Percentiles rank a stretch among this genome's conserved stretches.
Evolutionary conservation across 129 eudicot species (phyloP).

Genomic region (Flaveria trinervia): DNA sequence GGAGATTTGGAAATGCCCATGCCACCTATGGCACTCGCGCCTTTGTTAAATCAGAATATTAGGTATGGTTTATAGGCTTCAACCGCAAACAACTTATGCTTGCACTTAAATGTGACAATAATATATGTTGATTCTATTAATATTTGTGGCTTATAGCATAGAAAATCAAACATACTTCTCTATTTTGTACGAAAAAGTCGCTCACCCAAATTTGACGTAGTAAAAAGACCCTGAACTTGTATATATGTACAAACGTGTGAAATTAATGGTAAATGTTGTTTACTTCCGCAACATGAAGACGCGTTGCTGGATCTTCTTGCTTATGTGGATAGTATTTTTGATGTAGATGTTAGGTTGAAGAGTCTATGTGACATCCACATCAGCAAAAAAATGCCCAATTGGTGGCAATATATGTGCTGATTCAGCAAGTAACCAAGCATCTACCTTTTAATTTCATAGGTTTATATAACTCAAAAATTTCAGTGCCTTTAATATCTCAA

Average conservation of each 20-base stretch:
- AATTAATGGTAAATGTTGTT: neutral
- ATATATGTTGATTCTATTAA: neutral
- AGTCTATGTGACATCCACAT: neutral
- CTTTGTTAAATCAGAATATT: constrained; percentile 55
- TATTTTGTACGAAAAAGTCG: neutral
- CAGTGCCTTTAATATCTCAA: neutral
- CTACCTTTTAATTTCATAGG: neutral
- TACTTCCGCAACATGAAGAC: neutral
- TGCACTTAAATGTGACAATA: neutral
- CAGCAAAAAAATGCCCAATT: neutral
- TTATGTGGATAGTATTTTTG: neutral
- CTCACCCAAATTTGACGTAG: neutral
- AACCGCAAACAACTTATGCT: neutral
- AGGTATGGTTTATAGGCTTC: constrained; percentile 45
- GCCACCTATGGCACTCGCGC: constrained; percentile 92
- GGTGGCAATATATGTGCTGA: neutral
- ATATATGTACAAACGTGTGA: neutral
- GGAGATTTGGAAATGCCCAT: constrained; percentile 81
- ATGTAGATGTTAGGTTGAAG: neutral
- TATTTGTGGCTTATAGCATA: neutral
- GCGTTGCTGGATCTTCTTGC: neutral
- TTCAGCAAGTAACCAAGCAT: neutral
- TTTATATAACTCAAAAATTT: neutral
- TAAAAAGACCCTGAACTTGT: neutral
- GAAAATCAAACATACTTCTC: neutral